phyloP scores from a whole-genome alignment of 2,329 filamentous ascomycete species.

The Blastomyces percursus region DNA sequence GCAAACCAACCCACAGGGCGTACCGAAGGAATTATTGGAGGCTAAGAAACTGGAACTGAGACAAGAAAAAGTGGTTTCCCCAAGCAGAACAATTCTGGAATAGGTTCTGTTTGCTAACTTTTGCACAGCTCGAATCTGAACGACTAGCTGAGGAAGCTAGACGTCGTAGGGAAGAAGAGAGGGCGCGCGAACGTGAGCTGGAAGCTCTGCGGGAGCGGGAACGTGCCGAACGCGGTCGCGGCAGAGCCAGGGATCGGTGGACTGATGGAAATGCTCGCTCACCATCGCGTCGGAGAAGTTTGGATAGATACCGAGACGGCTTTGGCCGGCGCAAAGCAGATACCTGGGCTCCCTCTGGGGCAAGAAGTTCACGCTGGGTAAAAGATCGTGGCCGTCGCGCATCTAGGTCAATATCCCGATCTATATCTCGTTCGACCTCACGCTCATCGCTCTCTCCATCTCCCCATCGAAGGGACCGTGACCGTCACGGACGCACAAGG shows the following conservation, averaged over 20 bases:
- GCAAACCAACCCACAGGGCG: slow-evolving; percentile 75
- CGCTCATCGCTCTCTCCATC: slow-evolving; percentile 24
- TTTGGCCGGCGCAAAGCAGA: slow-evolving; percentile 43
- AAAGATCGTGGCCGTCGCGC: slow-evolving; percentile 29
- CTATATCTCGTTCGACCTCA: slow-evolving; percentile 24
- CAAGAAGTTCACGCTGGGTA: slow-evolving; percentile 22
- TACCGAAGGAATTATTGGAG: slow-evolving; percentile 87
- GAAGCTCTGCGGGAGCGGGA: slow-evolving; percentile 53
- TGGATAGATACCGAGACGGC: slow-evolving; percentile 33
- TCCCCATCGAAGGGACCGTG: slow-evolving; percentile 21
- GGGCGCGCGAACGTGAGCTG: slow-evolving; percentile 59
- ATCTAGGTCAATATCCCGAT: slow-evolving; percentile 25
- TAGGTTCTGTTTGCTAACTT: slow-evolving; percentile 4
- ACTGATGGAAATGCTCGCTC: slow-evolving; percentile 41
- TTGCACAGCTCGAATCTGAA: slow-evolving; percentile 62
- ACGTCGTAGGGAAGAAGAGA: slow-evolving; percentile 58
- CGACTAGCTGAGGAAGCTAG: slow-evolving; percentile 66
- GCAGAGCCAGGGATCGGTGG: slow-evolving; percentile 36
- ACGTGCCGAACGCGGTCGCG: slow-evolving; percentile 30
- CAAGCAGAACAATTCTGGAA: slow-evolving; percentile 11
- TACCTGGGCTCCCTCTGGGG: slow-evolving; percentile 45
- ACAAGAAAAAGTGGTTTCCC: slow-evolving; percentile 66
- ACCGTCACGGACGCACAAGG: slow-evolving; percentile 20
- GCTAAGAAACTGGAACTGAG: slow-evolving; percentile 93
- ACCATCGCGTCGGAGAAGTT: slow-evolving; percentile 38